Base-by-base conservation (phyloP, 2,329 filamentous ascomycete species). In the Trichophyton equinum region DNA sequence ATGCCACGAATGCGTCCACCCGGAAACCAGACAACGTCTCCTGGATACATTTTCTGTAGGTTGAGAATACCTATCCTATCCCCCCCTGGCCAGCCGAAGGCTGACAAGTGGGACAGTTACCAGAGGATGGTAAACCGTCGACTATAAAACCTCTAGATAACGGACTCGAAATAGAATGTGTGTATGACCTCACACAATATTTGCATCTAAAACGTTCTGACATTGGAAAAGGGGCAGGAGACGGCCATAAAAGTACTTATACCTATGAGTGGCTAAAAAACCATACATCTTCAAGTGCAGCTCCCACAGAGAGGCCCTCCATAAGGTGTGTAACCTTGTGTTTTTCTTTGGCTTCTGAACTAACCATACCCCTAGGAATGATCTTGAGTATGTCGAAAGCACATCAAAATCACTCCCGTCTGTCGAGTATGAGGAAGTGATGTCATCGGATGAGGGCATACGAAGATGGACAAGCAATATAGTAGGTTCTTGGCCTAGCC, bases 171-270 rank as follows among this genome's bases (percentile, higher is more conserved):
- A 73, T 86, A 8, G 73, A 71, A 60, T 86, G 83, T 85, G 68
- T 64, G 76, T 38, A 7, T 27, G 15, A 5, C 8, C 22, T 27
- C 11, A 13, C 22, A 27, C 8, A 3, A 9, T n/a, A 18, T 55
- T 11, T 36, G 15, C 27, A 27, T 5, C 30, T 9, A 2, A 2
- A 33, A 6, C 30, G 64, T 20, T 49, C 38, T 51, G 44, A 15
- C 62, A 27, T 63, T 60, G 38, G 49, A 47, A 15, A 49, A 89
- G 86, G 86, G 86, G 80, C 80, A 60, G 77, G 79, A 62, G 85
- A 88, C 69, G 78, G 78, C 1, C 91, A 95, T 71, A 69, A 77
- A 51, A 91, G 88, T 72, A 73, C 77, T 25, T 95, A 91, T 69
- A 70, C 78, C 0, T 85, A 81, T 79, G 72, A 79, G 2, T 89